Conservation (phyloP, 1,284 basidiomycete genomes). For the Cutaneotrichosporon dermatis region DNA sequence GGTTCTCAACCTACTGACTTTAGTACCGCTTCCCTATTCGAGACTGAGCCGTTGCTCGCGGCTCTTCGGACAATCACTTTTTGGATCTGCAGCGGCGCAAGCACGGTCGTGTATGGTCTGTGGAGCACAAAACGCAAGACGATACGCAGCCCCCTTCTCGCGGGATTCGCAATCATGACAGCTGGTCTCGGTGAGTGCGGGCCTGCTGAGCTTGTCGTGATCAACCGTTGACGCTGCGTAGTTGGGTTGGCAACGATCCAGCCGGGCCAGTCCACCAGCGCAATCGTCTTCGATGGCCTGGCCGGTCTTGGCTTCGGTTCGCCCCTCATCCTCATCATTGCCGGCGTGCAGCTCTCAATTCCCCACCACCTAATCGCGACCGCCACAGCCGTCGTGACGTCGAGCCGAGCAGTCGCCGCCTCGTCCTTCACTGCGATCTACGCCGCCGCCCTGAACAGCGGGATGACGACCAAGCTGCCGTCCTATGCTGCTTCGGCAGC, state of each 20-base stretch:
- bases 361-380: constrained; percentile 27
- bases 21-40: constrained; percentile 15
- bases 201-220: not conserved
- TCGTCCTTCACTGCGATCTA: constrained; percentile 22
- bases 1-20: not conserved
- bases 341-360: constrained; percentile 20
- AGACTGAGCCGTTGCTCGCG: constrained; percentile 8
- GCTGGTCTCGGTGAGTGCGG: constrained; percentile 5
- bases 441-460: constrained; percentile 11
- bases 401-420: constrained; percentile 18
- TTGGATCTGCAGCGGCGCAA: constrained; percentile 2
- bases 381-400: constrained; percentile 19
- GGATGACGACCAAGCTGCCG: constrained; percentile 14
- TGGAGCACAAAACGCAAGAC: constrained; percentile 16
- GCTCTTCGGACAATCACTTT: constrained; percentile 7
- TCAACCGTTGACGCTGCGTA: not conserved
- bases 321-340: constrained; percentile 24
- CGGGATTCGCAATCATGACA: constrained; percentile 16
- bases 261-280: constrained; percentile 6
- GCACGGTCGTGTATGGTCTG: constrained; percentile 14
- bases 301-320: constrained; percentile 22
- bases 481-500: constrained; percentile 17
- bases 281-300: constrained; percentile 12
- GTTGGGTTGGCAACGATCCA: constrained; percentile 16
- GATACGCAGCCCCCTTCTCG: constrained; percentile 12